A percentile compares a stretch with the other conserved stretches of the same genome.
These are phyloP conservation scores for Phytopythium cucurbitacearum DNA, from an alignment of 352 stramenopile genomes.

Conservation along the genomic window DNA sequence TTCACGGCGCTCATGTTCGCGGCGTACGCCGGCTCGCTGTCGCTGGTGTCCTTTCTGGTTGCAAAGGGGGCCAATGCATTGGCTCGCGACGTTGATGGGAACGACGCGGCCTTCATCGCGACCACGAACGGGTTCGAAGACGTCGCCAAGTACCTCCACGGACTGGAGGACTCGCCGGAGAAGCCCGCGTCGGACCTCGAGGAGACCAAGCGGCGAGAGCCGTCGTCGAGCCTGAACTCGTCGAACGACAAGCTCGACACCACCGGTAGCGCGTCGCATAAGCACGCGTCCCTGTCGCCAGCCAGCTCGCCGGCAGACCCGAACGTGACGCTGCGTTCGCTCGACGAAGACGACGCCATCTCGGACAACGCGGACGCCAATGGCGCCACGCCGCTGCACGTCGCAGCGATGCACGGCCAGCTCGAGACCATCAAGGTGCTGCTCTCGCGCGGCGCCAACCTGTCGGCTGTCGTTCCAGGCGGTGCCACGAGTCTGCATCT, in stretches of 20 bases:
- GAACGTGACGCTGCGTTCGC: not conserved
- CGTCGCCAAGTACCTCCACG: slow-evolving; percentile 37
- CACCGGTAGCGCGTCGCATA: not conserved
- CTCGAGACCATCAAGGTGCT: slow-evolving; percentile 51
- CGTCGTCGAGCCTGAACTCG: slow-evolving; percentile 2
- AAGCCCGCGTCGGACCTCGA: slow-evolving; percentile 7
- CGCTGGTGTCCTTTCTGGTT: slow-evolving; percentile 31
- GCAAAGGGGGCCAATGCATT: slow-evolving; percentile 27
- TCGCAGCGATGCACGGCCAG: slow-evolving; percentile 57
- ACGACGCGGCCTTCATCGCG: slow-evolving; percentile 45
- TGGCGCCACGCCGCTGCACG: slow-evolving; percentile 47
- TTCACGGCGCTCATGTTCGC: slow-evolving; percentile 59
- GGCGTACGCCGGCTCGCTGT: slow-evolving; percentile 35
- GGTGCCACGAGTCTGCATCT: slow-evolving; percentile 46
- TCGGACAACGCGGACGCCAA: slow-evolving; percentile 19
- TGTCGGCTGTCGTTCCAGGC: slow-evolving; percentile 30
- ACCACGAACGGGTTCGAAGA: slow-evolving; percentile 41
- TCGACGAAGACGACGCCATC: not conserved
- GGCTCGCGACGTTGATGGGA: slow-evolving; percentile 42
- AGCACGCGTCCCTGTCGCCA: not conserved
- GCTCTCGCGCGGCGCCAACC: slow-evolving; percentile 32
- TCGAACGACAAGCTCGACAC: slow-evolving; percentile 5
- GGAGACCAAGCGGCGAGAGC: slow-evolving; percentile 14
- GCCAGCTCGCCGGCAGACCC: not conserved
- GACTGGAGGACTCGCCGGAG: slow-evolving; percentile 17